phyloP scores from a whole-genome alignment of 2,329 filamentous ascomycete species.

The Didymella exigua region DNA sequence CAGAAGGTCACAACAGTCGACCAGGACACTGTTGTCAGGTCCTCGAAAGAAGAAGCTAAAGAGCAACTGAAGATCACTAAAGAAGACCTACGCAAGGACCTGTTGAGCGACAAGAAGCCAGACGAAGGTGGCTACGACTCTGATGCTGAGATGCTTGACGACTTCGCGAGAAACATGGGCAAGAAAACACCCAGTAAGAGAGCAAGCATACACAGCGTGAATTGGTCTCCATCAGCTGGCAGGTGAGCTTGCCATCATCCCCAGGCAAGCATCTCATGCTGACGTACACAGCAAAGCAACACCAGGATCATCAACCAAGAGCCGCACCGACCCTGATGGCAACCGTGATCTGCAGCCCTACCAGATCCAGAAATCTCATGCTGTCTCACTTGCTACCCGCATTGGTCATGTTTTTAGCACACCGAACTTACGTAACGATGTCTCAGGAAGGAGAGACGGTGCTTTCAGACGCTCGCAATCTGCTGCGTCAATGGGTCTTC shows the following conservation, averaged over 20 bases:
- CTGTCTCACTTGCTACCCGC: slow-evolving; percentile 23
- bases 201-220: slow-evolving; percentile 44
- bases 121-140: slow-evolving; percentile 47
- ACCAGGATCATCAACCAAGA: slow-evolving; percentile 30
- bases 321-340: slow-evolving; percentile 13
- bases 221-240: slow-evolving; percentile 39
- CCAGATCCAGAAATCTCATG: slow-evolving; percentile 24
- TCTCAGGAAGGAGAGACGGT: slow-evolving; percentile 22
- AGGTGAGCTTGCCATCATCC: slow-evolving; percentile 23
- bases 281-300: slow-evolving; percentile 34
- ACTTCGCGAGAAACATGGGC: slow-evolving; percentile 38
- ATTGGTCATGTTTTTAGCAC: slow-evolving; percentile 39
- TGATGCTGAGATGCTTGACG: slow-evolving; percentile 45
- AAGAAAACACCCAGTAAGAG: slow-evolving; percentile 41
- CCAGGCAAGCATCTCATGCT: slow-evolving; percentile 3
- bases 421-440: slow-evolving; percentile 34
- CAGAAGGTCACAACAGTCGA: slow-evolving; percentile 13
- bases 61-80: slow-evolving; percentile 41
- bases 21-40: slow-evolving; percentile 35
- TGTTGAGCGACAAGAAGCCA: slow-evolving; percentile 40
- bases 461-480: slow-evolving; percentile 40
- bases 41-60: slow-evolving; percentile 23
- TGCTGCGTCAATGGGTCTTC: slow-evolving; percentile 33
- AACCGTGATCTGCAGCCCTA: slow-evolving; percentile 28
- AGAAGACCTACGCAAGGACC: slow-evolving; percentile 37